phyloP scores from a whole-genome alignment of 805 yeast genomes.

The Schwanniomyces pseudopolymorphus region DNA sequence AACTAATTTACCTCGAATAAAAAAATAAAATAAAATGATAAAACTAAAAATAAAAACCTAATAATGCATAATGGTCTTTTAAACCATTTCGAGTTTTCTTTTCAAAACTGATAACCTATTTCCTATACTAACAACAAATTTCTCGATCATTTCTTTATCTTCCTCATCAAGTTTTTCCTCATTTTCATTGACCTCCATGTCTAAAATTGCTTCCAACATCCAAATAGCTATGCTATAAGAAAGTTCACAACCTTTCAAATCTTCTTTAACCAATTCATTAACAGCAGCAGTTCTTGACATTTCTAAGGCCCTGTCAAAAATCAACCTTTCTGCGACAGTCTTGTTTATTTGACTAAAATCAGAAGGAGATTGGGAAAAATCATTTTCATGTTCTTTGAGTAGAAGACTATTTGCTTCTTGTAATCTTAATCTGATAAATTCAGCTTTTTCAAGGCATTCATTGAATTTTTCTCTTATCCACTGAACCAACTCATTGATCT shows the following conservation, averaged over 20 bases:
- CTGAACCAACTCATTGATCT: constrained; percentile 73
- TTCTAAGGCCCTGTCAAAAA: constrained; percentile 92
- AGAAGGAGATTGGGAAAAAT: not conserved
- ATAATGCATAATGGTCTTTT: not conserved
- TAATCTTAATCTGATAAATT: constrained; percentile 60
- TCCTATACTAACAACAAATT: constrained; percentile 80
- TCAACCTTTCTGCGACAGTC: constrained; percentile 75
- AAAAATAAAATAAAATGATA: constrained; percentile 1
- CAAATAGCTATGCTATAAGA: constrained; percentile 90
- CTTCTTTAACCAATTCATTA: constrained; percentile 75
- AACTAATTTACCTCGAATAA: not conserved
- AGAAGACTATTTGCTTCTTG: constrained; percentile 47
- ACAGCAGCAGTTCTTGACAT: constrained; percentile 90
- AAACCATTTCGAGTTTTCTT: constrained; percentile 44
- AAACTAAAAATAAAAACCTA: constrained; percentile 1
- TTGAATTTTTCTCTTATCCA: constrained; percentile 90
- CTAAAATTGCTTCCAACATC: constrained; percentile 90
- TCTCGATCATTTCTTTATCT: constrained; percentile 73
- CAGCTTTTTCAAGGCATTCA: constrained; percentile 87
- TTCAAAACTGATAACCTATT: constrained; percentile 72
- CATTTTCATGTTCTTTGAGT: constrained; percentile 15
- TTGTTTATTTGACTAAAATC: constrained; percentile 9
- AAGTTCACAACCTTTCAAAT: constrained; percentile 74
- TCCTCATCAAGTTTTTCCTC: constrained; percentile 60
- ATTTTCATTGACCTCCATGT: constrained; percentile 33